Conservation (phyloP, 306 rosid genomes). For the Mucuna pruriens region DNA sequence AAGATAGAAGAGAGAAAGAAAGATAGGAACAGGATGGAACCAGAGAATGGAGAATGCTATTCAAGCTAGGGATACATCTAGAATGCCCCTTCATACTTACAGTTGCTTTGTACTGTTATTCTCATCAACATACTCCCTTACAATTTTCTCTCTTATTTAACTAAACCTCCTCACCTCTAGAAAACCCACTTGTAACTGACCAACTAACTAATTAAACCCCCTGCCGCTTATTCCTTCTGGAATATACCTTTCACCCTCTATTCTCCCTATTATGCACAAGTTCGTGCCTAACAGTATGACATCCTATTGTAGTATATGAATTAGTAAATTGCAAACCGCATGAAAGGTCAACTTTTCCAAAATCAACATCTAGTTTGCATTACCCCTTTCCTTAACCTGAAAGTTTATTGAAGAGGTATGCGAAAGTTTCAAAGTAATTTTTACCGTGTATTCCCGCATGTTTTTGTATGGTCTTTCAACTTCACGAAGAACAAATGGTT, state of each 20-base stretch:
- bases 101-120: not conserved
- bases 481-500: constrained; percentile 94
- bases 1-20: not conserved
- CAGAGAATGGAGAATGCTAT: no score
- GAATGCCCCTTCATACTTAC: not conserved
- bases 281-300: not conserved
- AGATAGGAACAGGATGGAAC: not conserved
- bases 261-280: not conserved
- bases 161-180: not conserved
- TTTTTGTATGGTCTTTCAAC: constrained; percentile 94
- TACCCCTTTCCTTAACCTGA: constrained; percentile 26
- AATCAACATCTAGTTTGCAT: constrained; percentile 18
- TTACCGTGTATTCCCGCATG: constrained; percentile 93
- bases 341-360: constrained; percentile 11
- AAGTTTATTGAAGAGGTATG: constrained; percentile 23
- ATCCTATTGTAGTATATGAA: not conserved
- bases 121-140: not conserved
- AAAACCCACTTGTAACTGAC: not conserved
- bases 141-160: not conserved
- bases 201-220: not conserved
- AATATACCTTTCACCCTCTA: not conserved
- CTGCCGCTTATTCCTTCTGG: not conserved
- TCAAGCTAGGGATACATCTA: not conserved
- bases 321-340: constrained; percentile 25
- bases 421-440: not conserved